A percentile compares a stretch with the other conserved stretches of the same genome.
Evolutionary conservation across 768 basidiomycete genomes (phyloP).

Genomic region (Pleurotus eryngii): DNA sequence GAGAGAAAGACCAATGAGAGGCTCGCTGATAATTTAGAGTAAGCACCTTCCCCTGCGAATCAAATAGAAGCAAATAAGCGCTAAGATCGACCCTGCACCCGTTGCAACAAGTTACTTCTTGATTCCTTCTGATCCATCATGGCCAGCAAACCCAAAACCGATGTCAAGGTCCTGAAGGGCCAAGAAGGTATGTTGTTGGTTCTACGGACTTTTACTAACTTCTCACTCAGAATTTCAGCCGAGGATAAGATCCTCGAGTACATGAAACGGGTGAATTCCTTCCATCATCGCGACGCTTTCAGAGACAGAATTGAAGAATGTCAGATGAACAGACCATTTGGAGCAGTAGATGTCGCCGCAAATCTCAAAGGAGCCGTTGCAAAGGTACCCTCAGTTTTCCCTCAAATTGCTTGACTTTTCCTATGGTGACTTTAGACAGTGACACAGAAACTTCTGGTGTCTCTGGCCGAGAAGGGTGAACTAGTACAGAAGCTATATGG

Average conservation of each 20-base stretch:
- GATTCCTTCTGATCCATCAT: slow-evolving; percentile 21
- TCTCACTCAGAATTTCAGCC: slow-evolving; percentile 34
- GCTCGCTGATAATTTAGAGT: neutral
- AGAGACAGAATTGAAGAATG: slow-evolving; percentile 5
- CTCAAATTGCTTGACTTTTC: neutral
- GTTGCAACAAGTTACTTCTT: neutral
- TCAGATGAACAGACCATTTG: slow-evolving; percentile 92
- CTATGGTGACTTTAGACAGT: slow-evolving; percentile 33
- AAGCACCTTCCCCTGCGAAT: slow-evolving; percentile 1
- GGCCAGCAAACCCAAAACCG: slow-evolving; percentile 53
- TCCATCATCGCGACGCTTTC: slow-evolving; percentile 3
- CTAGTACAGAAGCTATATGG: slow-evolving; percentile 85
- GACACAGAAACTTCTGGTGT: slow-evolving; percentile 78
- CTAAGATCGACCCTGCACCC: neutral
- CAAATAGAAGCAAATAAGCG: neutral
- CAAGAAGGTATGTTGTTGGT: slow-evolving; percentile 53
- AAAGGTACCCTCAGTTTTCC: slow-evolving; percentile 34
- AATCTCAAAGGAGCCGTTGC: slow-evolving; percentile 89
- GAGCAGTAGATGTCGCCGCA: slow-evolving; percentile 87
- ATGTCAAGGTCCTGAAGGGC: slow-evolving; percentile 67
- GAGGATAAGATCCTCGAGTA: slow-evolving; percentile 78
- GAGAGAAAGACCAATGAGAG: neutral
- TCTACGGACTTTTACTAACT: neutral
- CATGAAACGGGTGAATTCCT: slow-evolving; percentile 55
- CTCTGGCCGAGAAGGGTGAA: slow-evolving; percentile 82